Conservation (phyloP, 2,329 filamentous ascomycete genomes). For the Xylariomycetidae sp. region DNA sequence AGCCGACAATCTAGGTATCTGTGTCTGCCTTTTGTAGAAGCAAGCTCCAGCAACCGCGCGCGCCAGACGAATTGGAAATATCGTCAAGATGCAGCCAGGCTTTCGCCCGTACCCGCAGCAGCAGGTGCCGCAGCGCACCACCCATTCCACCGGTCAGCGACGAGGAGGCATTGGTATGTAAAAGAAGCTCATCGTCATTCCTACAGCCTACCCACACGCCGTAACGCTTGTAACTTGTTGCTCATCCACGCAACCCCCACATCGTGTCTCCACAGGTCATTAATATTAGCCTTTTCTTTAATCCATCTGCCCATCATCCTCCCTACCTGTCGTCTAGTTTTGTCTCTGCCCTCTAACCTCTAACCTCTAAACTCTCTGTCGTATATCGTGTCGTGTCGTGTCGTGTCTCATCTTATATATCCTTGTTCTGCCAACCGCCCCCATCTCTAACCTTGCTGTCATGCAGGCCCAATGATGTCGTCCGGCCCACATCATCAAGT, state of each 20-base stretch:
- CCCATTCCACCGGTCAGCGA: conserved; percentile 43
- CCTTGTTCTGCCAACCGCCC: background rate
- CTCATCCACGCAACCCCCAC: conserved; percentile 12
- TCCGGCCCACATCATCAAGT: conserved; percentile 46
- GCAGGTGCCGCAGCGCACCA: conserved; percentile 44
- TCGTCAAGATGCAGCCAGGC: conserved; percentile 46
- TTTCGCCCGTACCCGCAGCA: conserved; percentile 47
- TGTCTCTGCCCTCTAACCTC: conserved; percentile 1
- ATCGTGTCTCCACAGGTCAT: conserved; percentile 15
- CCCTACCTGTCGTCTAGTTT: conserved; percentile 2
- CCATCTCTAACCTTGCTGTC: conserved; percentile 12
- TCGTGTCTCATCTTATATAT: background rate
- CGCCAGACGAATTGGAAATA: conserved; percentile 4
- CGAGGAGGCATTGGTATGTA: conserved; percentile 50
- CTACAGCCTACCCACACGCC: too few relatives aligned
- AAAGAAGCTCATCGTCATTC: conserved; percentile 3
- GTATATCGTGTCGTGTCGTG: conserved; percentile 1
- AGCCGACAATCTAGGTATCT: too few relatives aligned
- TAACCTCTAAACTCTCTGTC: conserved; percentile 2
- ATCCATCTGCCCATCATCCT: conserved; percentile 8
- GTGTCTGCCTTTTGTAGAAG: too few relatives aligned
- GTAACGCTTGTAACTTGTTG: too few relatives aligned
- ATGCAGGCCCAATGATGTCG: conserved; percentile 52
- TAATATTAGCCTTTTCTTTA: conserved; percentile 9
- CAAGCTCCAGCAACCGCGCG: conserved; percentile 3